phyloP scores from a whole-genome alignment of 75 land plant genomes.

The Picea sitchensis region DNA sequence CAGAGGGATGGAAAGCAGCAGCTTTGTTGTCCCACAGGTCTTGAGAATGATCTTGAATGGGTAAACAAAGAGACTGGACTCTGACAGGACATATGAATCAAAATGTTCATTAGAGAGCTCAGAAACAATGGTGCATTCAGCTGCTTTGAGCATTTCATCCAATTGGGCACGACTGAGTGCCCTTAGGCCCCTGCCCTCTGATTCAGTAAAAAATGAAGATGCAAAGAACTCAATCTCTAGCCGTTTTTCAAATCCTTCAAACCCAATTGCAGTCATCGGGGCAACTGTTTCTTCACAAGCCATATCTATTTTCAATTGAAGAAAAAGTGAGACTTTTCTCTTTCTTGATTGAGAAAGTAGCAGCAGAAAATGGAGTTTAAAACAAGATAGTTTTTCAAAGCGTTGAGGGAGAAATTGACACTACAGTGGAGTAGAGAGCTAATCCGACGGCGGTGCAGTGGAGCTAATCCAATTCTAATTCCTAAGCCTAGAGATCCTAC shows the following conservation, averaged over 20 bases:
- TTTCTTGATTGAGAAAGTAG: too few species aligned
- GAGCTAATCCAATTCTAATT: background rate
- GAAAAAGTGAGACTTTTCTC: too few species aligned
- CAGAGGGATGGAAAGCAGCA: slow-evolving; percentile 44
- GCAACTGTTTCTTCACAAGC: background rate
- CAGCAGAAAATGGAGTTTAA: background rate
- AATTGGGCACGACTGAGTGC: slow-evolving; percentile 40
- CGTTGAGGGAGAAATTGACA: slow-evolving; percentile 2
- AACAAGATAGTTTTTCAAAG: background rate
- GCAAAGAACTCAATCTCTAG: slow-evolving; percentile 50
- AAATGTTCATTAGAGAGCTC: slow-evolving; percentile 42
- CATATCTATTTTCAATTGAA: background rate
- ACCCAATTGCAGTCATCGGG: slow-evolving; percentile 39
- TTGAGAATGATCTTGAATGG: slow-evolving; percentile 55
- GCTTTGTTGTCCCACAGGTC: slow-evolving; percentile 71
- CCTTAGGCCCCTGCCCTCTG: slow-evolving; percentile 40
- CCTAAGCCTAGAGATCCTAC: background rate
- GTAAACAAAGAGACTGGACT: slow-evolving; percentile 64
- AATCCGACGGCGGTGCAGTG: slow-evolving; percentile 1
- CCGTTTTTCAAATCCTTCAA: slow-evolving; percentile 68
- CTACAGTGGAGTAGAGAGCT: too few species aligned
- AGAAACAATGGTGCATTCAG: slow-evolving; percentile 63
- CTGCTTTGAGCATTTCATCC: slow-evolving; percentile 46
- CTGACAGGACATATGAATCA: slow-evolving; percentile 70
- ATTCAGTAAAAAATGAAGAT: slow-evolving; percentile 37